These are phyloP conservation scores for Elsinoe ampelina DNA, from an alignment of 2,329 filamentous ascomycete genomes.

Conservation along the genomic window DNA sequence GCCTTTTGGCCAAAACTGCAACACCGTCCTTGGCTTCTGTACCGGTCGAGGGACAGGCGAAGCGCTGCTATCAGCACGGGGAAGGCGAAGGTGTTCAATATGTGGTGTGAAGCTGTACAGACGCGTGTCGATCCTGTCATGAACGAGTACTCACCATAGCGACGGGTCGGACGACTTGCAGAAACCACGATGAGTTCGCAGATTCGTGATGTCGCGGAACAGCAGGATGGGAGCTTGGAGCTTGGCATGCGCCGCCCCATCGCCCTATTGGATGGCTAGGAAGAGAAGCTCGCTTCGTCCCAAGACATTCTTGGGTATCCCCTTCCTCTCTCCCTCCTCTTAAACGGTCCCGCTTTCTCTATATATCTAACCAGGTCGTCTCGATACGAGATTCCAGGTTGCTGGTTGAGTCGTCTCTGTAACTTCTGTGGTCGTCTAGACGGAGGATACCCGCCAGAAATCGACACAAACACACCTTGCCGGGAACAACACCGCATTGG, in stretches of 20 bases:
- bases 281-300: not conserved
- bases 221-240: not conserved
- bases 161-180: not conserved
- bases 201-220: not conserved
- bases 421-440: too few species aligned
- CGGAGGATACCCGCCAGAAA: not conserved
- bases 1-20: not conserved
- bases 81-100: not conserved
- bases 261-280: not conserved
- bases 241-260: not conserved
- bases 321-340: not conserved
- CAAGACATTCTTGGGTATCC: not conserved
- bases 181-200: slow-evolving; percentile 5
- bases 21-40: slow-evolving; percentile 4
- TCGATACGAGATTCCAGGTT: not conserved
- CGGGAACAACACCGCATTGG: not conserved
- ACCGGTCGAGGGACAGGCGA: not conserved
- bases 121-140: not conserved
- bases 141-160: not conserved
- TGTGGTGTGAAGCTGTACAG: not conserved
- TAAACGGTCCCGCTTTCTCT: not conserved
- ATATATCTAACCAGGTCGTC: not conserved
- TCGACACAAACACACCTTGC: not conserved
- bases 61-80: not conserved
- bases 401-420: not conserved